phyloP scores from a whole-genome alignment of 305 asterid genomes.

The Striga hermonthica region DNA sequence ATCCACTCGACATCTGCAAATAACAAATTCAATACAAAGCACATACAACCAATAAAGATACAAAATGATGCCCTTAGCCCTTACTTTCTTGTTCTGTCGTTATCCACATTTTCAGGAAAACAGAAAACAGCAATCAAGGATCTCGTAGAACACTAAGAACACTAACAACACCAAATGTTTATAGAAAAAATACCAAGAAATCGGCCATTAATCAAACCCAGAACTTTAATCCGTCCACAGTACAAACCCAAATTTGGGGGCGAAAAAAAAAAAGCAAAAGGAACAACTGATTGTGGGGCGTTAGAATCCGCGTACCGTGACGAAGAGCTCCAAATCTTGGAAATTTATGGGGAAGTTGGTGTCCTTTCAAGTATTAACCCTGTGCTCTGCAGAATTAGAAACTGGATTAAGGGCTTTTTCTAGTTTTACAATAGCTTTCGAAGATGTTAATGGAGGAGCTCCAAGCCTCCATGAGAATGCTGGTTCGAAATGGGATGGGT shows the following conservation, averaged over 20 bases:
- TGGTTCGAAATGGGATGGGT: too few species aligned
- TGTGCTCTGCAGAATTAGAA: not conserved
- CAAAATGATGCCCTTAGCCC: not conserved
- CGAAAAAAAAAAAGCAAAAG: not conserved
- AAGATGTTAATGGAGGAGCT: too few species aligned
- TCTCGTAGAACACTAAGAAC: not conserved
- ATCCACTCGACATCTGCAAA: slow-evolving; percentile 62
- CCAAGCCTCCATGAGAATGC: too few species aligned
- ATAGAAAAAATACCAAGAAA: not conserved
- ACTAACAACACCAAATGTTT: not conserved
- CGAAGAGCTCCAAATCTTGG: slow-evolving; percentile 10
- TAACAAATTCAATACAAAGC: slow-evolving; percentile 19
- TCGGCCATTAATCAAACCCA: slow-evolving; percentile 19
- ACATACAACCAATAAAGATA: slow-evolving; percentile 1
- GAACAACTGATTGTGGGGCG: slow-evolving; percentile 19
- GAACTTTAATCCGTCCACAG: slow-evolving; percentile 13
- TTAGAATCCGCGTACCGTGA: slow-evolving; percentile 14
- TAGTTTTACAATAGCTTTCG: too few species aligned
- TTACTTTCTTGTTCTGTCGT: slow-evolving; percentile 9
- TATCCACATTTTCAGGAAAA: not conserved
- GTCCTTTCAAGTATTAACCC: not conserved
- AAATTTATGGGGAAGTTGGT: not conserved
- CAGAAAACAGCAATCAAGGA: slow-evolving; percentile 3
- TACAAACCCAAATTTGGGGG: not conserved
- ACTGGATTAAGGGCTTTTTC: not conserved